These are phyloP conservation scores for Fusarium sp. DNA, from an alignment of 2,329 filamentous ascomycete species.

Conservation along the genomic window DNA sequence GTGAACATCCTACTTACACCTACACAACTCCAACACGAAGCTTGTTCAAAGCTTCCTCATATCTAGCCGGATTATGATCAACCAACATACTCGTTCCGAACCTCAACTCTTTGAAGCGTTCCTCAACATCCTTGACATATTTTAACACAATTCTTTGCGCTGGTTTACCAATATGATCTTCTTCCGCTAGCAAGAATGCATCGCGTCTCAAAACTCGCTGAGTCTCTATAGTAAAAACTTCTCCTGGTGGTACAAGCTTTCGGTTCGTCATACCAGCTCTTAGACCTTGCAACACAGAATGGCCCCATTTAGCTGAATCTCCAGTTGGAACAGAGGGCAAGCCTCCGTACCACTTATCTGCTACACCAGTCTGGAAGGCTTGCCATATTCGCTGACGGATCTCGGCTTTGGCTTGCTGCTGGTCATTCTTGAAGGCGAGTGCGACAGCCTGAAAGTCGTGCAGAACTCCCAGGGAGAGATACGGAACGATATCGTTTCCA, in stretches of 20 bases:
- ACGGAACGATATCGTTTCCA: conserved; percentile 79
- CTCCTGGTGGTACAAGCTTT: conserved; percentile 80
- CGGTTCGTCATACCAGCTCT: conserved; percentile 75
- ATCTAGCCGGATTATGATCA: conserved; percentile 81
- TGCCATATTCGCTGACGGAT: conserved; percentile 76
- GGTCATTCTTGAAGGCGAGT: conserved; percentile 79
- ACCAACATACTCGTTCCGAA: conserved; percentile 81
- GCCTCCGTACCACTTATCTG: conserved; percentile 71
- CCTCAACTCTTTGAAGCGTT: conserved; percentile 75
- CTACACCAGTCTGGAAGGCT: conserved; percentile 71
- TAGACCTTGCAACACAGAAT: conserved; percentile 74
- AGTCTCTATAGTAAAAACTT: conserved; percentile 80
- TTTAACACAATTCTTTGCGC: conserved; percentile 77
- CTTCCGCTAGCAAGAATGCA: conserved; percentile 66
- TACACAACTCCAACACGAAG: conserved; percentile 65
- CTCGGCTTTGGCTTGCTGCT: conserved; percentile 74
- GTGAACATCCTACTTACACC: conserved; percentile 39
- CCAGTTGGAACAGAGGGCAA: conserved; percentile 55
- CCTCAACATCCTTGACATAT: conserved; percentile 79
- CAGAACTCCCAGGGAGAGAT: conserved; percentile 78
- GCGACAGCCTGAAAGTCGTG: conserved; percentile 82
- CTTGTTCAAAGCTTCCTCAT: conserved; percentile 76
- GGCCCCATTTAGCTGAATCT: conserved; percentile 77
- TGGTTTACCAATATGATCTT: conserved; percentile 70
- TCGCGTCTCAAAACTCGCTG: conserved; percentile 76